Conservation (phyloP, 2,329 filamentous ascomycete genomes). For the Colletotrichum cordylinicola region DNA sequence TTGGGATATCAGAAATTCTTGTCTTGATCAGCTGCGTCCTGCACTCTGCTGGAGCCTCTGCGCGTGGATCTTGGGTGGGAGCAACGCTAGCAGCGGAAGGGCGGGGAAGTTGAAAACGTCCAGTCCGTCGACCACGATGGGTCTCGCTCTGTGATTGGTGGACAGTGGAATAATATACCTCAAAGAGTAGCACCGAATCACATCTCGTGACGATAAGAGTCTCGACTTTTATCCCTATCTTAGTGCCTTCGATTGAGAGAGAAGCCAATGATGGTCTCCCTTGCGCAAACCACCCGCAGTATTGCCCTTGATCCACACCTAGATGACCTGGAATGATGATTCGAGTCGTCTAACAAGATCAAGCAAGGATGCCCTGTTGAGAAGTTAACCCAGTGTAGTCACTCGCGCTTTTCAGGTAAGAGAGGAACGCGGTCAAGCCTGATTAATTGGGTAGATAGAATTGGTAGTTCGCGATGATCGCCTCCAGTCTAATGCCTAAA, state of each 20-base stretch:
- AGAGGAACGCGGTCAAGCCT: not conserved
- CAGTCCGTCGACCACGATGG: not conserved
- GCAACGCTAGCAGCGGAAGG: not conserved
- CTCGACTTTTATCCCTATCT: not conserved
- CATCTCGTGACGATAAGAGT: not conserved
- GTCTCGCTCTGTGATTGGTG: not conserved
- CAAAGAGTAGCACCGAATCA: not conserved
- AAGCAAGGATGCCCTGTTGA: not conserved
- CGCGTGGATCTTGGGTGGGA: not conserved
- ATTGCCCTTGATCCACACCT: not conserved
- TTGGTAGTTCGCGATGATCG: not conserved
- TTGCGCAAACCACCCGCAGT: not conserved
- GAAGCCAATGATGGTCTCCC: not conserved
- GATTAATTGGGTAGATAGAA: not conserved
- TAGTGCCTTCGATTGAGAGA: not conserved
- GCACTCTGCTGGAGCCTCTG: not conserved
- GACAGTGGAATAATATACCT: not conserved
- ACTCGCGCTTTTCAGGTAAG: rapidly evolving
- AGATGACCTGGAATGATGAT: not conserved
- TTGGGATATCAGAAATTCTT: not conserved
- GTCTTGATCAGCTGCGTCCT: not conserved
- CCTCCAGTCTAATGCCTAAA: not conserved
- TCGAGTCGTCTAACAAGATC: not conserved
- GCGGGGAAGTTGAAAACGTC: not conserved
- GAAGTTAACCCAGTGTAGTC: rapidly evolving